Evolutionary conservation across 345 rosid genomes (phyloP).

Genomic region (Stellera chamaejasme): DNA sequence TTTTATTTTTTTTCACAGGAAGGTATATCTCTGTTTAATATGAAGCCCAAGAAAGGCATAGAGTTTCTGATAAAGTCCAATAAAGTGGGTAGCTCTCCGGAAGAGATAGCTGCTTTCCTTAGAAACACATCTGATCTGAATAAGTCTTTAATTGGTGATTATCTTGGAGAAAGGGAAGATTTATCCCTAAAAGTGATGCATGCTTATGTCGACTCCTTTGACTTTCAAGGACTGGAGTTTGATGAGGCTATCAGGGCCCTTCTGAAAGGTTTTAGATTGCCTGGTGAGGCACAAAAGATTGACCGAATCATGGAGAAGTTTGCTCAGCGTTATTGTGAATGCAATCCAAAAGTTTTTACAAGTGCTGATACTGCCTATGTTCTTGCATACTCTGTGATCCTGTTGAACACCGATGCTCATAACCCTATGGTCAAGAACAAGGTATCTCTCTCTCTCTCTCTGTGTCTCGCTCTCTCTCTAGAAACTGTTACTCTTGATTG

Average conservation of each 20-base stretch:
- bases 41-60: slow-evolving; percentile 95
- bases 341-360: slow-evolving; percentile 85
- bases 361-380: slow-evolving; percentile 99
- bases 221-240: slow-evolving; percentile 81
- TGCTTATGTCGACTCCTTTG: slow-evolving; percentile 93
- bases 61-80: slow-evolving; percentile 91
- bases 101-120: slow-evolving; percentile 91
- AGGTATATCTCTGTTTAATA: slow-evolving; percentile 98
- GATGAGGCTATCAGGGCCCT: slow-evolving; percentile 92
- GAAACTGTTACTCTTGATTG: background rate
- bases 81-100: slow-evolving; percentile 88
- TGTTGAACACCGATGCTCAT: slow-evolving; percentile 99
- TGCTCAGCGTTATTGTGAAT: slow-evolving; percentile 93
- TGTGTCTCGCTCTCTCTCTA: too few relatives aligned
- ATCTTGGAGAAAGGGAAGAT: slow-evolving; percentile 98
- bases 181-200: slow-evolving; percentile 95
- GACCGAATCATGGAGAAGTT: slow-evolving; percentile 99
- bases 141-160: slow-evolving; percentile 91
- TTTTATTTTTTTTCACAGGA: slow-evolving; percentile 73
- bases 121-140: slow-evolving; percentile 83
- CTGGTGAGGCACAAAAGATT: slow-evolving; percentile 99
- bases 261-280: slow-evolving; percentile 88
- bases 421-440: slow-evolving; percentile 96
- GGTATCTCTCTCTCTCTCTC: slow-evolving; percentile 33
- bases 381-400: slow-evolving; percentile 93